Conservation (phyloP, 495 filamentous ascomycete species). For the Lasiosphaeria hispida region DNA sequence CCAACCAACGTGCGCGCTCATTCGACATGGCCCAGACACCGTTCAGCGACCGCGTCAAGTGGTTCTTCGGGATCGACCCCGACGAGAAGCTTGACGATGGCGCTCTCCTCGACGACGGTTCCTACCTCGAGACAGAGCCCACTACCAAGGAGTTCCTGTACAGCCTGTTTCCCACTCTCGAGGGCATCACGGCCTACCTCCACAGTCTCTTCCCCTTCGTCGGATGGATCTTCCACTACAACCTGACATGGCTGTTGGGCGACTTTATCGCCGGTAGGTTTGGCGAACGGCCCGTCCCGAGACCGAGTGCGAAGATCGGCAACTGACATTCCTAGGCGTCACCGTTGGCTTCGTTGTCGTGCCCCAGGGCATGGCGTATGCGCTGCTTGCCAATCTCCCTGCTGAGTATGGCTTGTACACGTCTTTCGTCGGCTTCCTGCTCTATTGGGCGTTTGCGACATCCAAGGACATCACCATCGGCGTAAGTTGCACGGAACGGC, state of each 20-base stretch:
- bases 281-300: neutral
- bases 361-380: constrained; percentile 63
- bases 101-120: constrained; percentile 43
- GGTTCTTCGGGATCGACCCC: constrained; percentile 29
- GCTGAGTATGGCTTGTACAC: constrained; percentile 64
- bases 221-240: constrained; percentile 52
- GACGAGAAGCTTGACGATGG: constrained; percentile 24
- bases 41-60: constrained; percentile 26
- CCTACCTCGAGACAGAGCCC: constrained; percentile 77
- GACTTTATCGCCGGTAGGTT: constrained; percentile 46
- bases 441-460: constrained; percentile 68
- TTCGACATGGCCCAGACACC: constrained; percentile 24
- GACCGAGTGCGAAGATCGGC: neutral
- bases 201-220: constrained; percentile 46
- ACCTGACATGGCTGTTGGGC: constrained; percentile 49
- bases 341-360: constrained; percentile 34
- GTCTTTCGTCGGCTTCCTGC: constrained; percentile 62
- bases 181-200: constrained; percentile 54
- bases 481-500: constrained; percentile 42
- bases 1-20: neutral
- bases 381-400: constrained; percentile 54
- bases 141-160: constrained; percentile 64
- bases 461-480: constrained; percentile 70
- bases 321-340: constrained; percentile 21
- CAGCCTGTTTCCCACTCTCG: constrained; percentile 52